Evolutionary conservation across 305 asterid species (phyloP).

Genomic region (Solanum aculeatissimum): DNA sequence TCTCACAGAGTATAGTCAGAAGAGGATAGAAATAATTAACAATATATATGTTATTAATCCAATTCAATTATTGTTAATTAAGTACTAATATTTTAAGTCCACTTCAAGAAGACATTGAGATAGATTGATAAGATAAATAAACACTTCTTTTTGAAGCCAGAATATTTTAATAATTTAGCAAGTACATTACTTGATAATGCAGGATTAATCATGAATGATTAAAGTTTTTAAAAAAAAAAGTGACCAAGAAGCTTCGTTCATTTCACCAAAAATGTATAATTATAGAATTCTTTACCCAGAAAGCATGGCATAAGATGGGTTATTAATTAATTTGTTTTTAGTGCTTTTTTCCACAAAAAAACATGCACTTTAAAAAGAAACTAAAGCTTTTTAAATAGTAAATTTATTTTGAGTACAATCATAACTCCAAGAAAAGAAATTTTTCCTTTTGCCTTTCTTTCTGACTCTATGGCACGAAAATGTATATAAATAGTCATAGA

Average conservation of each 20-base stretch:
- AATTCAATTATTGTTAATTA: too few relatives aligned
- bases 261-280: neutral
- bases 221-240: neutral
- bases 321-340: neutral
- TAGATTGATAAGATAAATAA: neutral
- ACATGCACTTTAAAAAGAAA: neutral
- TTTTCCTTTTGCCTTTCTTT: neutral
- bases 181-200: neutral
- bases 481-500: neutral
- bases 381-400: neutral
- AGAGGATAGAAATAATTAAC: too few relatives aligned
- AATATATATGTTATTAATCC: too few relatives aligned
- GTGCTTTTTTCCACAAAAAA: neutral
- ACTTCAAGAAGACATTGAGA: neutral
- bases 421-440: neutral
- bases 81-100: neutral
- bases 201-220: neutral
- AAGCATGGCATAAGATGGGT: neutral
- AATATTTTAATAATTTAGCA: constrained; percentile 4
- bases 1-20: too few relatives aligned
- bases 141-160: neutral
- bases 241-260: neutral
- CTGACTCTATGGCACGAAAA: neutral
- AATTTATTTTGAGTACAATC: neutral
- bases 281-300: neutral